phyloP scores from a whole-genome alignment of 1,284 basidiomycete species.

The Fomitopsis schrenkii region DNA sequence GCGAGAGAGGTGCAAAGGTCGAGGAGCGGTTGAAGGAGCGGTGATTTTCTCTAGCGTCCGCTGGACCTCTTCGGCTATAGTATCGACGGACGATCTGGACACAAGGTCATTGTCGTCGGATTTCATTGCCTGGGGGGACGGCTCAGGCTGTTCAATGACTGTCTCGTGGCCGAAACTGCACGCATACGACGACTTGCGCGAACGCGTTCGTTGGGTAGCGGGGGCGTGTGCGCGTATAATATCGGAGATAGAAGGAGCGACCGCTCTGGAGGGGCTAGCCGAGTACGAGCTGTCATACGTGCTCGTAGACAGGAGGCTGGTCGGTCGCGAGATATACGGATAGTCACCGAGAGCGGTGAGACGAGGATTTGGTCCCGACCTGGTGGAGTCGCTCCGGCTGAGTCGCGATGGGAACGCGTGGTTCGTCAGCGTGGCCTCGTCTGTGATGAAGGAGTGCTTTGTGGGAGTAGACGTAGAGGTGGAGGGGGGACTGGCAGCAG shows the following conservation, averaged over 20 bases:
- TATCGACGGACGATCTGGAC: slow-evolving; percentile 78
- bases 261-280: slow-evolving; percentile 21
- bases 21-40: slow-evolving; percentile 36
- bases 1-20: slow-evolving; percentile 37
- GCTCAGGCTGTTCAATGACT: slow-evolving; percentile 21
- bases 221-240: slow-evolving; percentile 76
- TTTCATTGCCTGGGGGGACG: slow-evolving; percentile 39
- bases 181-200: slow-evolving; percentile 43
- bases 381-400: neutral
- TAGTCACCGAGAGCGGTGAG: neutral
- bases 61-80: slow-evolving; percentile 75
- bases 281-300: slow-evolving; percentile 5
- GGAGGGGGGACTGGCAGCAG: neutral
- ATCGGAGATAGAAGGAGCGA: slow-evolving; percentile 77
- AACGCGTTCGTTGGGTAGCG: slow-evolving; percentile 42
- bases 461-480: neutral
- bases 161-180: slow-evolving; percentile 43
- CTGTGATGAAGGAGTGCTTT: neutral
- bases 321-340: neutral
- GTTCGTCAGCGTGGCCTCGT: neutral
- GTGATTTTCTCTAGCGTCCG: slow-evolving; percentile 58
- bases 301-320: neutral
- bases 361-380: neutral
- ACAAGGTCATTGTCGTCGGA: slow-evolving; percentile 60
- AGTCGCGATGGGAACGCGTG: neutral